Evolutionary conservation across 768 basidiomycete genomes (phyloP).

Genomic region (Collybia mongolica): DNA sequence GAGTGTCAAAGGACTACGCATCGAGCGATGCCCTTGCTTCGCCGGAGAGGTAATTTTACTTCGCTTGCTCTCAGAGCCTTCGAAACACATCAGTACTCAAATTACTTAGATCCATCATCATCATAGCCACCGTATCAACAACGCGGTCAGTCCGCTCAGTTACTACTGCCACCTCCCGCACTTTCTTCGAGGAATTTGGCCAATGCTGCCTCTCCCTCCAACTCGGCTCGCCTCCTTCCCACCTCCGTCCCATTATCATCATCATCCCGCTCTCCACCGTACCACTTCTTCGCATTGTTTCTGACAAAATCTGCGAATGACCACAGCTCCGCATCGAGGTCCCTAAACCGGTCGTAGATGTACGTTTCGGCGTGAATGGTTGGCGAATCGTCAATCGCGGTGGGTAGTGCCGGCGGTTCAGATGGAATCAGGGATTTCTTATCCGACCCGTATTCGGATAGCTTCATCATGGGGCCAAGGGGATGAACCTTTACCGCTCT

Average conservation of each 20-base stretch:
- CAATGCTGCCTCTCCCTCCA: slow-evolving; percentile 6
- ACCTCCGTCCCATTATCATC: background rate
- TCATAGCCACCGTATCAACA: no score
- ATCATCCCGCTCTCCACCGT: slow-evolving; percentile 19
- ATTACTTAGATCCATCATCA: no score
- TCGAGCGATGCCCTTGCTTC: no score
- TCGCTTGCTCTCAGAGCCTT: no score
- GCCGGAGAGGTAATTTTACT: no score
- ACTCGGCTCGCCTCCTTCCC: slow-evolving; percentile 1
- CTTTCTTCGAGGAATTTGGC: background rate
- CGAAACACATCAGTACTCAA: no score
- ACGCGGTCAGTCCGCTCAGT: background rate
- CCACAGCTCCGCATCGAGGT: slow-evolving; percentile 68
- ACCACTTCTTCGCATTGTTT: slow-evolving; percentile 80
- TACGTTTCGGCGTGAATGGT: slow-evolving; percentile 67
- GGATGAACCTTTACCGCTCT: slow-evolving; percentile 53
- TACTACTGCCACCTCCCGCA: background rate
- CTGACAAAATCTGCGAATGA: slow-evolving; percentile 77
- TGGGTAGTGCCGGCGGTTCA: slow-evolving; percentile 40
- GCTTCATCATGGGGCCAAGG: slow-evolving; percentile 40
- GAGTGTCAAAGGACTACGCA: no score
- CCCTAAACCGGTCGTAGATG: slow-evolving; percentile 50
- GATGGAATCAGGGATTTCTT: slow-evolving; percentile 37
- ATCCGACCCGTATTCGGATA: slow-evolving; percentile 29
- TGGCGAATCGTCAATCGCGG: slow-evolving; percentile 25